Evolutionary conservation across 2,329 filamentous ascomycete genomes (phyloP).

Genomic region (Colletotrichum destructivum): DNA sequence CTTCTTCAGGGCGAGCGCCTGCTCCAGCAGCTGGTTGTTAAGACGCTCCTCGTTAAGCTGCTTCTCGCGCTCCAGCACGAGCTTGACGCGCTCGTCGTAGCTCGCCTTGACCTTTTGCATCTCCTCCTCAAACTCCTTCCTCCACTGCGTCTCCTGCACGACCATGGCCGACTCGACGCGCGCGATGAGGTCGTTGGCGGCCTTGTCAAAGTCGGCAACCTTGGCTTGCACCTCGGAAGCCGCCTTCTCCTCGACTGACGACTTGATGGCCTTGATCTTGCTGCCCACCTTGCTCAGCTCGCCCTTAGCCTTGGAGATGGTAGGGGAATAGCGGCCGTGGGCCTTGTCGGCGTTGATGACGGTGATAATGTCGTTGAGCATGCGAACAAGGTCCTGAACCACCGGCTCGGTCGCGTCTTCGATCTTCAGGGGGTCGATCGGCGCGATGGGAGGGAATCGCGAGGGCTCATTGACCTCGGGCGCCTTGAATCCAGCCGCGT

Average conservation of each 20-base stretch:
- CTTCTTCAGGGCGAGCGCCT: constrained; percentile 90
- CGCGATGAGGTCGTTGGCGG: constrained; percentile 87
- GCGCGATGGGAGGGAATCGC: constrained; percentile 73
- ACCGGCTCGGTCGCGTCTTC: constrained; percentile 86
- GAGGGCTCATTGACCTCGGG: constrained; percentile 79
- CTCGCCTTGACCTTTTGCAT: constrained; percentile 82
- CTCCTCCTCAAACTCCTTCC: constrained; percentile 89
- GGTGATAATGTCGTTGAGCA: constrained; percentile 95
- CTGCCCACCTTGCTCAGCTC: constrained; percentile 84
- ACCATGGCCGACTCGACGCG: constrained; percentile 89
- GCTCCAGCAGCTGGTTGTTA: constrained; percentile 89
- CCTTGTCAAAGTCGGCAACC: constrained; percentile 85
- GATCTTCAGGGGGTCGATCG: constrained; percentile 84
- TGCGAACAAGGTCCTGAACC: constrained; percentile 93
- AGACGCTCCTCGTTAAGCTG: constrained; percentile 87
- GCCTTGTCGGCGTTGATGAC: constrained; percentile 91
- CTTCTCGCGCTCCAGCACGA: constrained; percentile 84
- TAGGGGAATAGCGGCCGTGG: constrained; percentile 81
- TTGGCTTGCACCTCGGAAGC: constrained; percentile 82
- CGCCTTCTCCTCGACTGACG: constrained; percentile 77
- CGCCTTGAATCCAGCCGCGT: constrained; percentile 61
- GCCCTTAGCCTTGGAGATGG: constrained; percentile 88
- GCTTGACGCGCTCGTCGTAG: constrained; percentile 85
- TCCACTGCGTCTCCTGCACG: constrained; percentile 85
- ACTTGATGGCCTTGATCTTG: constrained; percentile 83